Percentiles rank a stretch among this genome's conserved stretches.
These are phyloP conservation scores for Cicer arietinum DNA, from an alignment of 306 rosid species.

Conservation along the genomic window DNA sequence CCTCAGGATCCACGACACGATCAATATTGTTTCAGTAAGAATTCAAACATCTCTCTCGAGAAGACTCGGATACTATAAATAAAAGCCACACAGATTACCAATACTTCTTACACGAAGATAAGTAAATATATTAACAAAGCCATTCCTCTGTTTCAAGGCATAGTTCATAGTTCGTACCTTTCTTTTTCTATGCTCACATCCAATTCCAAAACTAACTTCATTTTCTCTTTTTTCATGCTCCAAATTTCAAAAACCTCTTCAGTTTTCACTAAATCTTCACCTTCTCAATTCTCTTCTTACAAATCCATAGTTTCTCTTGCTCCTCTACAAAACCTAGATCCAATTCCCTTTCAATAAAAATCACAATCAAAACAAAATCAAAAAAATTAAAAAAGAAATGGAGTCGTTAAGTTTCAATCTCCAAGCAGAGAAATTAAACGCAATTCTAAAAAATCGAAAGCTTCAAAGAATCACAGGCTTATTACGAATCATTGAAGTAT, in stretches of 20 bases:
- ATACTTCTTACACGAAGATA: neutral
- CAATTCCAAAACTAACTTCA: neutral
- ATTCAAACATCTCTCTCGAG: no score
- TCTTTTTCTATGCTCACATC: slow-evolving; percentile 19
- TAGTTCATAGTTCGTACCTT: neutral
- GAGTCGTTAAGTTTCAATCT: slow-evolving; percentile 66
- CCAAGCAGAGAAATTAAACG: slow-evolving; percentile 73
- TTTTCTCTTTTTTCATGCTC: neutral
- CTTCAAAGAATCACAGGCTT: slow-evolving; percentile 58
- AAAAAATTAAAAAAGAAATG: slow-evolving; percentile 44
- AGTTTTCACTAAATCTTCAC: neutral
- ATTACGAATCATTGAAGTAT: slow-evolving; percentile 65
- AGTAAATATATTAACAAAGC: neutral
- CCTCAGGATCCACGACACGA: no score
- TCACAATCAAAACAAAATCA: neutral
- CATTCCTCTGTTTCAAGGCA: neutral
- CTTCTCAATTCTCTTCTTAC: neutral
- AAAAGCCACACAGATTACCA: neutral
- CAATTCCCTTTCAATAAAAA: slow-evolving; percentile 56
- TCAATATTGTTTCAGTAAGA: no score
- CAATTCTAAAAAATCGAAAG: slow-evolving; percentile 56
- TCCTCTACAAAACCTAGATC: slow-evolving; percentile 10
- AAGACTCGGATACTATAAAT: neutral
- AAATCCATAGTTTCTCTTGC: slow-evolving; percentile 10
- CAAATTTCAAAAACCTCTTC: neutral